Percentiles rank a stretch among this genome's conserved stretches.
Conservation (phyloP, 345 rosid species). For the sweet orange (Citrus sinensis) region DVS_A1.0 CM039161.1:705001-705500, state of each 20-base stretch:
- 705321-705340: background rate
- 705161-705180: background rate
- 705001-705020: constrained; percentile 91
- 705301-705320: background rate
- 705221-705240: background rate
- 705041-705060: constrained; percentile 32
- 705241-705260: background rate
- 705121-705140: background rate
- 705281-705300: background rate
- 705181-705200: background rate
- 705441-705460: too few species aligned
- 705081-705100: constrained; percentile 63
- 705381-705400: too few species aligned
- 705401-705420: too few species aligned
- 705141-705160: background rate
- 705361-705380: background rate
- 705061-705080: constrained; percentile 58
- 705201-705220: background rate
- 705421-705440: too few species aligned
- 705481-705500: too few species aligned
- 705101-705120: background rate
- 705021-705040: constrained; percentile 41
- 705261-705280: constrained; percentile 2
- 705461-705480: too few species aligned
- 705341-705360: background rate